phyloP scores from a whole-genome alignment of 148 eudicot genomes.

The Oxyria digyna region DNA sequence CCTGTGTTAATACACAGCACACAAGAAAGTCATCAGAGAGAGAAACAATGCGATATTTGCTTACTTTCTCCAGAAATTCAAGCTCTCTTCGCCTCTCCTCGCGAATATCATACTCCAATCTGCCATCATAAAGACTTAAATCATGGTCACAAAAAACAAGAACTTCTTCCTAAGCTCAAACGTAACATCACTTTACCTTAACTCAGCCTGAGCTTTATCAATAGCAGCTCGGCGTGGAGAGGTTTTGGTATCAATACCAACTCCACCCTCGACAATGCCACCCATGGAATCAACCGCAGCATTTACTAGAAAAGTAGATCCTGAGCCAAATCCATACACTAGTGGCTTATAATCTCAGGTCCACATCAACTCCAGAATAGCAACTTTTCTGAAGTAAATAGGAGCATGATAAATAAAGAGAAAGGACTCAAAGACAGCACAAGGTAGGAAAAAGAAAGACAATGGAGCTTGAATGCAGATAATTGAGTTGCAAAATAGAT shows the following conservation, averaged over 20 bases:
- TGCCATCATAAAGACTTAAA: conserved; percentile 26
- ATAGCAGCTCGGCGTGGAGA: conserved; percentile 71
- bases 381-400: not conserved
- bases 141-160: conserved; percentile 7
- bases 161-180: conserved; percentile 10
- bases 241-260: conserved; percentile 48
- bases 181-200: conserved; percentile 38
- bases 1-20: conserved; percentile 1
- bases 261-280: conserved; percentile 79
- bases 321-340: conserved; percentile 76
- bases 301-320: conserved; percentile 60
- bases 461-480: not conserved
- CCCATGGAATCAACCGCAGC: conserved; percentile 98
- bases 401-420: not conserved
- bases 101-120: conserved; percentile 73
- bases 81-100: conserved; percentile 80
- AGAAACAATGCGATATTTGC: conserved; percentile 9
- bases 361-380: not conserved
- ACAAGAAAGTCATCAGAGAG: not conserved
- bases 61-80: conserved; percentile 92
- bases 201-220: conserved; percentile 82
- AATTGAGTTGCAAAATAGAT: not conserved
- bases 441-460: not conserved
- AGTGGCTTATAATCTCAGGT: conserved; percentile 9
- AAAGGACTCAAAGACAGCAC: not conserved